A percentile compares a stretch with the other conserved stretches of the same genome.
These are phyloP conservation scores for Ceratonia siliqua DNA, from an alignment of 306 rosid genomes.

Conservation along the genomic window DNA sequence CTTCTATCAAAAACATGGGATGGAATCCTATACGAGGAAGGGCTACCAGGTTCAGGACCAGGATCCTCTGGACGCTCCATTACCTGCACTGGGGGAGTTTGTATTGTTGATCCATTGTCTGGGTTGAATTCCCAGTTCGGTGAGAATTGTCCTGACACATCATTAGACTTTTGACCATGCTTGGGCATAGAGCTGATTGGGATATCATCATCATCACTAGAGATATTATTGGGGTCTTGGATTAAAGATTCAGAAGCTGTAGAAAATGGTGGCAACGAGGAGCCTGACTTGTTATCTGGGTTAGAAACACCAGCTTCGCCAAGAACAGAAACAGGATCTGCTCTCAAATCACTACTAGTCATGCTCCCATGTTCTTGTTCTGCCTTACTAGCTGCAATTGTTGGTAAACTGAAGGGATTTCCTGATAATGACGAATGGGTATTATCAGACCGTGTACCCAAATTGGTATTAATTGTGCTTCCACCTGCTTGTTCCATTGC, in stretches of 20 bases:
- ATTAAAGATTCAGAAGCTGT: constrained; percentile 22
- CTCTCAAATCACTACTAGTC: neutral
- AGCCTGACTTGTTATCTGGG: neutral
- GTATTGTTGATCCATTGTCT: constrained; percentile 38
- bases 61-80: constrained; percentile 65
- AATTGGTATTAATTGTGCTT: neutral
- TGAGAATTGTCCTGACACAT: constrained; percentile 9
- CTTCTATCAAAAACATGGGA: constrained; percentile 69
- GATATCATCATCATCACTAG: constrained; percentile 31
- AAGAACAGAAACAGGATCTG: neutral
- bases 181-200: constrained; percentile 39
- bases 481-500: constrained; percentile 29
- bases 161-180: constrained; percentile 18
- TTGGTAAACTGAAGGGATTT: constrained; percentile 5
- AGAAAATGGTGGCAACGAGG: too few species aligned
- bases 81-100: constrained; percentile 61
- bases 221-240: neutral
- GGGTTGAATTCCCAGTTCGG: constrained; percentile 17
- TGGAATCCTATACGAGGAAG: constrained; percentile 59
- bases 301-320: neutral
- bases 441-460: neutral
- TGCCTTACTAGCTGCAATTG: neutral
- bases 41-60: constrained; percentile 29
- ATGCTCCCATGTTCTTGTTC: constrained; percentile 26
- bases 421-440: constrained; percentile 21